Conservation (phyloP, 23 red algal species). For the Pyropia haitanensis region DNA sequence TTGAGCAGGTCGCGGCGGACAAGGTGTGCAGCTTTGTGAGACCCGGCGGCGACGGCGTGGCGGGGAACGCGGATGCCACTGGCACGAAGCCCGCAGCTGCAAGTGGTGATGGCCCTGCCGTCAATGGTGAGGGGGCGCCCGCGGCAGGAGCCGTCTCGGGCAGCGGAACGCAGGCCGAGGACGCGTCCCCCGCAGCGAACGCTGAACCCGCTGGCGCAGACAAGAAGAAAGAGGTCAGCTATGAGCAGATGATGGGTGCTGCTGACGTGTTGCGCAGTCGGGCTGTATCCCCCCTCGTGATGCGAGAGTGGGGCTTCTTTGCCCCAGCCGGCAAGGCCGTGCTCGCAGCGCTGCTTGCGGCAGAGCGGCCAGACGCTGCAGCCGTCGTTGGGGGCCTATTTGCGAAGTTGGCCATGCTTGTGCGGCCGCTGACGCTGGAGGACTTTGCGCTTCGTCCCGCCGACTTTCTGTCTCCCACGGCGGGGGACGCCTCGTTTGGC, state of each 20-base stretch:
- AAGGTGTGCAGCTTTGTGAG: neutral
- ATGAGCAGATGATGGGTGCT: constrained; percentile 68
- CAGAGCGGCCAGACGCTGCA: constrained; percentile 64
- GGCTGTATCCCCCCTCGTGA: constrained; percentile 39
- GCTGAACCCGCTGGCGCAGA: too few species aligned
- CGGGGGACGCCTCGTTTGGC: too few species aligned
- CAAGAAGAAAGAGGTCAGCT: constrained; percentile 16
- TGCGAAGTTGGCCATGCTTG: constrained; percentile 45
- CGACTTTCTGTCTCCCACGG: too few species aligned
- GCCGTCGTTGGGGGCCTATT: constrained; percentile 32
- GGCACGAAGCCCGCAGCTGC: too few species aligned
- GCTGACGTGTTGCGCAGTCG: constrained; percentile 44
- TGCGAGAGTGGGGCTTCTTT: constrained; percentile 65
- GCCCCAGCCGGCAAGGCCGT: constrained; percentile 11
- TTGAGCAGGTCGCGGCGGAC: neutral
- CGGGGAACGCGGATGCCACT: too few species aligned
- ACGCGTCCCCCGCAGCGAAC: too few species aligned
- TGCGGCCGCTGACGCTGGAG: constrained; percentile 33
- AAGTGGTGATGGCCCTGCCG: too few species aligned
- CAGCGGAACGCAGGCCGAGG: too few species aligned
- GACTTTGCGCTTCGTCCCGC: too few species aligned
- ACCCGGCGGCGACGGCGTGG: too few species aligned
- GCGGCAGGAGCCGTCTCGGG: too few species aligned
- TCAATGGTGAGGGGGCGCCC: too few species aligned
- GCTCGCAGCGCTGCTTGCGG: constrained; percentile 35